Percentiles rank a stretch among this genome's conserved stretches.
phyloP scores from a whole-genome alignment of 164 flowering plant species.

The Piper betle region DNA sequence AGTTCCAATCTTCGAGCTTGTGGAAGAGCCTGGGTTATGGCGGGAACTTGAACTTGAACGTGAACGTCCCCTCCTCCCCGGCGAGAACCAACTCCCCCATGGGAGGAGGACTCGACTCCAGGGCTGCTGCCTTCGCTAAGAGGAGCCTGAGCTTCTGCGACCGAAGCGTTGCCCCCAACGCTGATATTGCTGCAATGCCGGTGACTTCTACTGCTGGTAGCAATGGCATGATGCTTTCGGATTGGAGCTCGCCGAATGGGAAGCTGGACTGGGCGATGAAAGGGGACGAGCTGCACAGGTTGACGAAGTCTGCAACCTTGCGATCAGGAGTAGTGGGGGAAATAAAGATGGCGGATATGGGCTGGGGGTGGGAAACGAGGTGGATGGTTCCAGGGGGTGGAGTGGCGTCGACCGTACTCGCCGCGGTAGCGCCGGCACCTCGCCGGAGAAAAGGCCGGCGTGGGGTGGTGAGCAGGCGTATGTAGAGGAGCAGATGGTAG shows the following conservation, averaged over 20 bases:
- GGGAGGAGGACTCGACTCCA: constrained; percentile 40
- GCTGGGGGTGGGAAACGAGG: constrained; percentile 21
- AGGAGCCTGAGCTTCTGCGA: constrained; percentile 85
- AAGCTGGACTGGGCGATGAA: constrained; percentile 79
- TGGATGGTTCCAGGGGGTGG: constrained; percentile 73
- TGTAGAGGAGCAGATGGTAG: constrained; percentile 34
- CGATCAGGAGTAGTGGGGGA: constrained; percentile 20
- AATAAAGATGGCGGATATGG: constrained; percentile 1
- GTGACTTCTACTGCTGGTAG: no score
- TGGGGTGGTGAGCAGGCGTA: neutral
- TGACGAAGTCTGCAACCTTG: constrained; percentile 73
- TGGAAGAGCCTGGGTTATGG: constrained; percentile 3
- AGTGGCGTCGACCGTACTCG: neutral
- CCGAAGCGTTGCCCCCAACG: constrained; percentile 26
- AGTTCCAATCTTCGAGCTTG: constrained; percentile 37
- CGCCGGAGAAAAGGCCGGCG: neutral
- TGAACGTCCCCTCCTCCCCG: constrained; percentile 30
- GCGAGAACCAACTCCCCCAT: constrained; percentile 31
- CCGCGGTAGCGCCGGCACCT: neutral
- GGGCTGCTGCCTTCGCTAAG: constrained; percentile 45
- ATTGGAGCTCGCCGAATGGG: constrained; percentile 80
- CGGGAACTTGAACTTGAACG: neutral
- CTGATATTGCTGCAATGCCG: neutral
- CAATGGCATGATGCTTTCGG: constrained; percentile 25
- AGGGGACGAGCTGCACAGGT: constrained; percentile 66